phyloP scores from a whole-genome alignment of 805 yeast genomes.

The Ogataea chonburiensis region DNA sequence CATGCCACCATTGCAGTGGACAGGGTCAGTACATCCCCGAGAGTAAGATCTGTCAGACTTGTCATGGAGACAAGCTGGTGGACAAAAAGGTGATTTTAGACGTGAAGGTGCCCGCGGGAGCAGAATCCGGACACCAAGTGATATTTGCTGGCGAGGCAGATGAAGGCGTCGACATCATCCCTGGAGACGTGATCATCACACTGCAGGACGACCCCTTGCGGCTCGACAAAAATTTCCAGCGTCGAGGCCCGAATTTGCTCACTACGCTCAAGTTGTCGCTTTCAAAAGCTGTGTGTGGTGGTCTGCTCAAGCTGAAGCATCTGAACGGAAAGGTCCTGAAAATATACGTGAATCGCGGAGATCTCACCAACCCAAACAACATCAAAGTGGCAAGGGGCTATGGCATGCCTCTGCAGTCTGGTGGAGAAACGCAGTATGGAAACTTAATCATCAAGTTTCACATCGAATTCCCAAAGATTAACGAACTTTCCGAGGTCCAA shows the following conservation, averaged over 20 bases:
- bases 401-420: constrained; percentile 60
- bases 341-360: constrained; percentile 47
- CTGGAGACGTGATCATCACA: constrained; percentile 67
- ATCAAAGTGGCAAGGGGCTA: constrained; percentile 39
- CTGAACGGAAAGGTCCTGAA: constrained; percentile 37
- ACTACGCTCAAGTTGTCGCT: constrained; percentile 23
- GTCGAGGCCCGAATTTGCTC: constrained; percentile 31
- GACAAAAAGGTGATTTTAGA: constrained; percentile 50
- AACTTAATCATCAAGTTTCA: constrained; percentile 58
- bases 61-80: constrained; percentile 46
- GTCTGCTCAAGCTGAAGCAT: constrained; percentile 32
- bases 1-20: constrained; percentile 47
- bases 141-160: constrained; percentile 62
- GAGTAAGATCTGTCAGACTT: constrained; percentile 38
- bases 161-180: constrained; percentile 54
- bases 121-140: constrained; percentile 49
- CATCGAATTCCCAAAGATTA: constrained; percentile 53
- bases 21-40: constrained; percentile 36
- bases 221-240: constrained; percentile 35
- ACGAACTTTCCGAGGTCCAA: constrained; percentile 41
- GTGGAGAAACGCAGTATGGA: constrained; percentile 36
- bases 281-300: constrained; percentile 29
- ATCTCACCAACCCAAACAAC: constrained; percentile 48
- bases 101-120: constrained; percentile 57
- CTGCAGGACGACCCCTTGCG: constrained; percentile 38